Evolutionary conservation across 2,329 filamentous ascomycete species (phyloP).

Genomic region (Calonectria fujianensis): DNA sequence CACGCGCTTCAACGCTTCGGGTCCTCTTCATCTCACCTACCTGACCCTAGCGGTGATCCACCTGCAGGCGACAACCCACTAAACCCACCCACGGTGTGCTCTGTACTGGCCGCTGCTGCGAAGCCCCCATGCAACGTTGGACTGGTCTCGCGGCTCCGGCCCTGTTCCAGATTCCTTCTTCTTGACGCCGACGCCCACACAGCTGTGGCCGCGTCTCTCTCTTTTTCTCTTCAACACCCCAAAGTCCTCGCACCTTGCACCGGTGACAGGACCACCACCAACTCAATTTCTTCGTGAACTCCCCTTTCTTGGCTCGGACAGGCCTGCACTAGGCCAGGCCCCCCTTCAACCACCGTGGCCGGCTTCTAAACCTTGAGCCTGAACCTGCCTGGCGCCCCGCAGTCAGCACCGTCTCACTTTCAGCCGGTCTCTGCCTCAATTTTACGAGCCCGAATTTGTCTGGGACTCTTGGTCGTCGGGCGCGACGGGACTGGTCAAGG

Average conservation of each 20-base stretch:
- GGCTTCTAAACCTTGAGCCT: constrained; percentile 31
- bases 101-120: constrained; percentile 34
- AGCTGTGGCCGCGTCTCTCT: constrained; percentile 38
- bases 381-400: constrained; percentile 34
- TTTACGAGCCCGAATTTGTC: constrained; percentile 38
- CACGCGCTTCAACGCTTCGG: constrained; percentile 28
- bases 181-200: constrained; percentile 53
- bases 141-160: constrained; percentile 50
- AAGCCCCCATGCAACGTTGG: constrained; percentile 55
- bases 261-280: constrained; percentile 15
- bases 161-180: constrained; percentile 49
- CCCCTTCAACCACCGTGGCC: constrained; percentile 27
- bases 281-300: constrained; percentile 37
- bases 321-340: constrained; percentile 30
- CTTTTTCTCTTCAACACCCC: constrained; percentile 40
- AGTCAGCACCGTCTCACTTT: constrained; percentile 52
- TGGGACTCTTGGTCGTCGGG: constrained; percentile 46
- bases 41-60: constrained; percentile 53
- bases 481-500: constrained; percentile 46
- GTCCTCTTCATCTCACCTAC: constrained; percentile 37
- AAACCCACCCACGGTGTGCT: constrained; percentile 47
- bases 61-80: constrained; percentile 55
- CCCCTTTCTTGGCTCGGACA: constrained; percentile 29
- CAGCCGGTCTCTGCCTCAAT: constrained; percentile 52
- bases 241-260: constrained; percentile 16